phyloP scores from a whole-genome alignment of 2,329 filamentous ascomycete genomes.

The Fusarium sp. region DNA sequence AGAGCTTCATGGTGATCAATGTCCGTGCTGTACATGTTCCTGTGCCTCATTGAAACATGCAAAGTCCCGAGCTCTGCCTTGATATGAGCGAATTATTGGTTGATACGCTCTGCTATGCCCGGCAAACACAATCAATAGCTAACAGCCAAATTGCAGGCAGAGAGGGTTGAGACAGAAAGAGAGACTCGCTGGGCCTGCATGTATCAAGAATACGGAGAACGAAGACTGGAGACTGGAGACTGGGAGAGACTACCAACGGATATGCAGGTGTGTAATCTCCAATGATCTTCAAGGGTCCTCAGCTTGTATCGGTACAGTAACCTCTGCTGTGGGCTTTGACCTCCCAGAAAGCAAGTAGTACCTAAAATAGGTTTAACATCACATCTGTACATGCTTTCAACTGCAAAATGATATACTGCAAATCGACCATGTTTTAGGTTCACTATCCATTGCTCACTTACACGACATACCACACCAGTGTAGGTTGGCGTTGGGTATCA shows the following conservation, averaged over 20 bases:
- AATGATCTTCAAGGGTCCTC: not conserved
- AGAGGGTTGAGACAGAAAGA: not conserved
- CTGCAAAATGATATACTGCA: not conserved
- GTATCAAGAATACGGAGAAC: not conserved
- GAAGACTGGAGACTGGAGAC: too few relatives aligned
- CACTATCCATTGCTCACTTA: constrained; percentile 21
- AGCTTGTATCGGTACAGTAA: not conserved
- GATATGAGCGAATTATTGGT: not conserved
- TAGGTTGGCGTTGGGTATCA: constrained; percentile 33
- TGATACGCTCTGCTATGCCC: not conserved
- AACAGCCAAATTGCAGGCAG: not conserved
- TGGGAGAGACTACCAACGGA: not conserved
- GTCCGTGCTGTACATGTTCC: constrained; percentile 26
- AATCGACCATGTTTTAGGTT: not conserved
- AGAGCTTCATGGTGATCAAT: constrained; percentile 31
- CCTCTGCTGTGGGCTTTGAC: constrained; percentile 1
- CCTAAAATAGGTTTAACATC: not conserved
- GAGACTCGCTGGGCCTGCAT: not conserved
- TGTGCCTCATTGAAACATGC: constrained; percentile 14
- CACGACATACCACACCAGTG: constrained; percentile 13
- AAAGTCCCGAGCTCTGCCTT: not conserved
- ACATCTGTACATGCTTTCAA: not conserved
- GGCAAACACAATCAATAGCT: not conserved
- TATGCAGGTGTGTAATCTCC: not conserved
- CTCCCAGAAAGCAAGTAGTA: constrained; percentile 11